Evolutionary conservation across 768 basidiomycete genomes (phyloP), one percentile per base, ranked within the genome.

Genomic region (Suillus sp.): DNA sequence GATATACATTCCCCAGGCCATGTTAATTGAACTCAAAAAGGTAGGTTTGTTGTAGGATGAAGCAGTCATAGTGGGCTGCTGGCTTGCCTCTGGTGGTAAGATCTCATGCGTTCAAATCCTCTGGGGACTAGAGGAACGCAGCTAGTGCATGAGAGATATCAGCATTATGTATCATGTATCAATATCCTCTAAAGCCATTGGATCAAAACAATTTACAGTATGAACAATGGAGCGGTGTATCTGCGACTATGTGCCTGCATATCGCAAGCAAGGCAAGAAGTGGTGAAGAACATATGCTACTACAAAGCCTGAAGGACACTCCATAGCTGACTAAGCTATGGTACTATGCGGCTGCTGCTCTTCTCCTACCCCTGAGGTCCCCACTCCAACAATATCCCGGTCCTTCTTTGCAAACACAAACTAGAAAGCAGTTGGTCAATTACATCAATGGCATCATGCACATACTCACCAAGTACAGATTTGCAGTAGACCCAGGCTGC

Each of bases 401-500:
- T 86, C 93, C 74, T 90, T 93, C 16, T 89, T 84, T 56, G 91
- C 88, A 74, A 91, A 95, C 20, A 95, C 93, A 64, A 95, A 84
- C 93, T 95, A 18, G 64, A 62, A 64, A 47, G 37, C 61, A 53
- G 16, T 56, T 9, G 14, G 8, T 25, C 35, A 16, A 20, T 61
- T 38, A 67, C 25, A 16, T 59, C 51, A 66, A 50, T 40, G 18
- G 2, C n/a, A 18, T 56, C 10, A n/a, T 43, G 58, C 57, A 4
- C n/a, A 13, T 25, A 74, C 90, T 65, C 66, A 92, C 93, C 77
- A 95, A 79, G 78, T 95, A 95, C 32, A 93, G 93, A 70, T 95
- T 95, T n/a, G 91, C 93, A 38, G 87, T 93, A 20, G 86, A 89
- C 25, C 91, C 92, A n/a, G n/a, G n/a, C n/a, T n/a, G 92, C 93